A percentile compares a stretch with the other conserved stretches of the same genome.
Conservation (phyloP, 1,284 basidiomycete species). For the Moniliophthora roreri region DNA sequence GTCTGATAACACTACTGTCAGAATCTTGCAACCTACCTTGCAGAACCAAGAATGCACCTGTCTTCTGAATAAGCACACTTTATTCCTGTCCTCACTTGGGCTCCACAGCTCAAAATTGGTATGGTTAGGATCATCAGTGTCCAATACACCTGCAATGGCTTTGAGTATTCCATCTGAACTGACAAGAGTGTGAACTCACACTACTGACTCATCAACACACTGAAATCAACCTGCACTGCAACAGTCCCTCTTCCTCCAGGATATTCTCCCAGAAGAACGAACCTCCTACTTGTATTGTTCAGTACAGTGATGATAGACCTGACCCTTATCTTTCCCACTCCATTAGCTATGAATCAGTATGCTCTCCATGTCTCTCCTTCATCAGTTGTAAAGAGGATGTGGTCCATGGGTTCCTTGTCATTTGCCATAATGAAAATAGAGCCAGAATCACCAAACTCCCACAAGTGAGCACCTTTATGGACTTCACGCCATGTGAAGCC, state of each 20-base stretch:
- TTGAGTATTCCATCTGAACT: too few relatives aligned
- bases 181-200: constrained; percentile 56
- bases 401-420: constrained; percentile 91
- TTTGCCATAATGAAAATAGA: constrained; percentile 92
- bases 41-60: constrained; percentile 69
- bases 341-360: constrained; percentile 77
- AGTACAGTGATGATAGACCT: constrained; percentile 86
- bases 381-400: constrained; percentile 86
- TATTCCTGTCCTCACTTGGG: constrained; percentile 81
- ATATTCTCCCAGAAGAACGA: constrained; percentile 80
- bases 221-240: constrained; percentile 90
- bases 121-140: constrained; percentile 66
- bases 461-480: constrained; percentile 96
- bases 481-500: constrained; percentile 99
- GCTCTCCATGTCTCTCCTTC: constrained; percentile 92
- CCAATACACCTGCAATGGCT: constrained; percentile 79
- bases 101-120: constrained; percentile 97
- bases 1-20: too few relatives aligned
- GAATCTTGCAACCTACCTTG: too few relatives aligned
- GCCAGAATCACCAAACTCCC: constrained; percentile 98
- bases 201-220: constrained; percentile 68
- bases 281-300: constrained; percentile 86
- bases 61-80: constrained; percentile 84
- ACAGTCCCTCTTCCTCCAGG: constrained; percentile 53
- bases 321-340: constrained; percentile 74